Base-by-base conservation (phyloP, 257 asterid species). In the Plantago major region DNA sequence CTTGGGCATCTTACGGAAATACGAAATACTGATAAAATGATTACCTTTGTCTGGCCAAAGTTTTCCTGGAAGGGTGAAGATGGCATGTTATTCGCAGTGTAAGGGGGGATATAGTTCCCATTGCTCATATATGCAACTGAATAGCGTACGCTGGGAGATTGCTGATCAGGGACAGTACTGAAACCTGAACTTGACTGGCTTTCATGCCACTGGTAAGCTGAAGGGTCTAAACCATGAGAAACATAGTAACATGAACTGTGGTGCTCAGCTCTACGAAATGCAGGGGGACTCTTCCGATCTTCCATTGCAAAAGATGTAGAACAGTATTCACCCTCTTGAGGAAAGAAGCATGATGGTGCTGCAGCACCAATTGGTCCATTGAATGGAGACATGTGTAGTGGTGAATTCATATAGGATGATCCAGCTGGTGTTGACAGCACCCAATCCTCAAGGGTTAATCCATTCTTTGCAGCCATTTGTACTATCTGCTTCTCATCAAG, bases 401-500 rank as follows among this genome's bases (percentile, higher is more conserved):
- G 80, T 61, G 83, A 74, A 49, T 56, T 69, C 6, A 71, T 63
- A 64, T 58, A 67, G 67, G 80, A 76, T n/a, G 74, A 67, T 40
- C 75, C 82, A 47, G 71, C 50, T 46, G 87, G 78, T 45, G 73
- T 64, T 58, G 80, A 43, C 73, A 68, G 72, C 46, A 67, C 73
- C 63, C 77, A 76, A 78, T 84, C 92, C 62, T 91, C 92, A 40
- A 75, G 70, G 38, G 81, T 72, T 66, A 86, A 79, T 62, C 92
- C 96, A 71, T 86, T 87, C 73, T 77, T 84, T 17, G 76, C 83
- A 45, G 85, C 94, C 55, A 81, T 75, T 64, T 86, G 84, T 10
- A 77, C 65, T 72, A 88, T 76, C 67, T 88, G 94, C 67, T 81
- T 86, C 81, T 88, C 96, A 58, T 84, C 82, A 43, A 88, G 84